These are phyloP conservation scores for Tulasnella sp. DNA, from an alignment of 768 basidiomycete species.

Conservation along the genomic window DNA sequence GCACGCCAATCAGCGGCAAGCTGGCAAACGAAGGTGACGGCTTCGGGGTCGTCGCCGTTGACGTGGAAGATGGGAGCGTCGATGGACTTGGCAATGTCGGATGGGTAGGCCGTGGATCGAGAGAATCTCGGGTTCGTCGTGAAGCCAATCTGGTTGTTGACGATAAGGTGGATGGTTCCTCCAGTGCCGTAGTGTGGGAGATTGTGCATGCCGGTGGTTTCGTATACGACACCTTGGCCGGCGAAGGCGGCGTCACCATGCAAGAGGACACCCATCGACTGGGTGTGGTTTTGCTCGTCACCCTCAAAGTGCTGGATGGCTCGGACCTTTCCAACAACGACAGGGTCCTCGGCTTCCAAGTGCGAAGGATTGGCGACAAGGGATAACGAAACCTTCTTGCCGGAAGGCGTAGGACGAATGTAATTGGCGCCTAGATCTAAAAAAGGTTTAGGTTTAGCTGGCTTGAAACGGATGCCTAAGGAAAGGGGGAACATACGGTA, in stretches of 20 bases:
- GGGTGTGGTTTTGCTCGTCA: constrained; percentile 69
- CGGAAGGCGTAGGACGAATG: constrained; percentile 92
- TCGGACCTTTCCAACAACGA: constrained; percentile 98
- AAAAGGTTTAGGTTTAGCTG: not conserved
- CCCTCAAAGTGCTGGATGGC: constrained; percentile 92
- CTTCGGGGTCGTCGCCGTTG: constrained; percentile 97
- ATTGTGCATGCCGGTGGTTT: constrained; percentile 97
- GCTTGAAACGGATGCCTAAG: not conserved
- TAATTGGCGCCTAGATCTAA: constrained; percentile 91
- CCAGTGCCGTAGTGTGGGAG: constrained; percentile 94
- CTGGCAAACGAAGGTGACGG: constrained; percentile 96
- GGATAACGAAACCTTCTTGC: constrained; percentile 95
- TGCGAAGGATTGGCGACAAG: constrained; percentile 99
- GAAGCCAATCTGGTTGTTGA: constrained; percentile 99
- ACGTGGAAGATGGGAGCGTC: constrained; percentile 99
- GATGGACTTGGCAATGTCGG: constrained; percentile 96
- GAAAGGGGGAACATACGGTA: constrained; percentile 43
- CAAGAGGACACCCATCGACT: constrained; percentile 90
- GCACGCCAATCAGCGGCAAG: constrained; percentile 97
- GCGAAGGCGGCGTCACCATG: constrained; percentile 99
- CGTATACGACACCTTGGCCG: constrained; percentile 96
- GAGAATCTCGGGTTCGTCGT: constrained; percentile 97
- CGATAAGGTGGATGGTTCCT: constrained; percentile 95
- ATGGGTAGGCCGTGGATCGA: constrained; percentile 95
- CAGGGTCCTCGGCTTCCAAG: constrained; percentile 92